Evolutionary conservation across 352 stramenopile species (phyloP).

Genomic region (Globisporangium orthogonon): DNA sequence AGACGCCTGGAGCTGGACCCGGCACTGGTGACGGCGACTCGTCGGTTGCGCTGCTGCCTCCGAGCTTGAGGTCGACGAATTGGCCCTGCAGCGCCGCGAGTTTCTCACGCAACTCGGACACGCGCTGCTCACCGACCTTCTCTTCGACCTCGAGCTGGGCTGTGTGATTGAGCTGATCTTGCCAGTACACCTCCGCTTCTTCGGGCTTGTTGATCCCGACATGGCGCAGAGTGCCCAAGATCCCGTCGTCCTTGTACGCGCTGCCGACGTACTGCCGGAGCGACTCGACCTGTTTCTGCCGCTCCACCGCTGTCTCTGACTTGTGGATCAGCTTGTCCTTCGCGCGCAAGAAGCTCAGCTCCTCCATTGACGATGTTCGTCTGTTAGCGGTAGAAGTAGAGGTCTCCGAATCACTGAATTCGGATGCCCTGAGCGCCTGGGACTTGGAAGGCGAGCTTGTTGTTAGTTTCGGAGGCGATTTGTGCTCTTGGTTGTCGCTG

Average conservation of each 20-base stretch:
- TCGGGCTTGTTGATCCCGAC: conserved; percentile 77
- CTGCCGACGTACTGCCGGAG: conserved; percentile 69
- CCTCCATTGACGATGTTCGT: conserved; percentile 12
- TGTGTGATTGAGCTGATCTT: conserved; percentile 70
- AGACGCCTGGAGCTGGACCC: neutral
- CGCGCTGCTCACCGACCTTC: conserved; percentile 46
- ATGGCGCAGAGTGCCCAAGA: conserved; percentile 63
- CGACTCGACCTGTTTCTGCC: conserved; percentile 49
- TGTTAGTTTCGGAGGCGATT: neutral
- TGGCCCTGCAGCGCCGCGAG: conserved; percentile 49
- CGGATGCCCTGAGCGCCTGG: neutral
- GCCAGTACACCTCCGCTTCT: conserved; percentile 66
- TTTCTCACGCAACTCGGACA: conserved; percentile 51
- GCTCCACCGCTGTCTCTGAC: conserved; percentile 49
- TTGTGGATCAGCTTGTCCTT: conserved; percentile 79
- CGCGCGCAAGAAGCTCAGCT: conserved; percentile 44
- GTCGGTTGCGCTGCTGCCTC: conserved; percentile 19
- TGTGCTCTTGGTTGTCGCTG: neutral
- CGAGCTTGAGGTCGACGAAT: conserved; percentile 71
- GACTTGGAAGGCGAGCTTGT: neutral
- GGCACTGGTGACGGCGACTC: conserved; percentile 9
- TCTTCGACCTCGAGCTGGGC: conserved; percentile 64
- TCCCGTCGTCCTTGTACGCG: conserved; percentile 64
- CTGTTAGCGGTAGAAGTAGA: neutral
- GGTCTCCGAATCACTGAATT: neutral